Evolutionary conservation across 129 eudicot species (phyloP).

Genomic region (Scalesia atractyloides): DNA sequence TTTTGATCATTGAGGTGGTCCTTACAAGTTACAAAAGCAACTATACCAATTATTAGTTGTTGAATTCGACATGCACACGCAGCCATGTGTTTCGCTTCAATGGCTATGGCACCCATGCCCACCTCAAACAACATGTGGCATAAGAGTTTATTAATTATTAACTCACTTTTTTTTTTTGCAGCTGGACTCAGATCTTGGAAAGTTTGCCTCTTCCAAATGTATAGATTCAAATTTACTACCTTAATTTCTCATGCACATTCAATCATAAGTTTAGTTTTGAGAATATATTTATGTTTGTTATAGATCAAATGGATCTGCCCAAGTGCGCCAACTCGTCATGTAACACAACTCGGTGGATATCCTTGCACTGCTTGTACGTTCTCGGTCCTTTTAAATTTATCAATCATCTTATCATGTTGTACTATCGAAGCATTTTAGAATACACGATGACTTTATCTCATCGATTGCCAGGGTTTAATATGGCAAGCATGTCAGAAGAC

Average conservation of each 20-base stretch:
- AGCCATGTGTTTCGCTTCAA: slow-evolving; percentile 22
- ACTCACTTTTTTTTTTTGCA: slow-evolving; percentile 34
- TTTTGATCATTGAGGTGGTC: slow-evolving; percentile 29
- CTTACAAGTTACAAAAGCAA: slow-evolving; percentile 1
- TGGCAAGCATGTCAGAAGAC: slow-evolving; percentile 49
- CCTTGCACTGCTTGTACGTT: slow-evolving; percentile 78
- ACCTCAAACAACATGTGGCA: slow-evolving; percentile 10
- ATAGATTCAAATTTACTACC: slow-evolving; percentile 26
- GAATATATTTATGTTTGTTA: slow-evolving; percentile 5
- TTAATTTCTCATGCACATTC: slow-evolving; percentile 14
- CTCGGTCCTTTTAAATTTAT: neutral
- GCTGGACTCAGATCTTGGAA: slow-evolving; percentile 86
- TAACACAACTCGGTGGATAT: slow-evolving; percentile 66
- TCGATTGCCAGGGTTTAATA: slow-evolving; percentile 47
- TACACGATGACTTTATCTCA: neutral
- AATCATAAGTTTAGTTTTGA: neutral
- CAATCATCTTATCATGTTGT: neutral
- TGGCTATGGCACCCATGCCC: neutral
- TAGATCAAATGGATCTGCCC: slow-evolving; percentile 83
- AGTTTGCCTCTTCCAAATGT: slow-evolving; percentile 72
- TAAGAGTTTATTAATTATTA: neutral
- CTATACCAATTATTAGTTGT: slow-evolving; percentile 14
- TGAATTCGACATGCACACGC: slow-evolving; percentile 16
- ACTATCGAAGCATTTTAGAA: neutral
- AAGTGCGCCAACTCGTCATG: slow-evolving; percentile 84